A percentile compares a stretch with the other conserved stretches of the same genome.
Evolutionary conservation across 805 yeast genomes (phyloP).

Genomic region (Starmerella sirachaensis): DNA sequence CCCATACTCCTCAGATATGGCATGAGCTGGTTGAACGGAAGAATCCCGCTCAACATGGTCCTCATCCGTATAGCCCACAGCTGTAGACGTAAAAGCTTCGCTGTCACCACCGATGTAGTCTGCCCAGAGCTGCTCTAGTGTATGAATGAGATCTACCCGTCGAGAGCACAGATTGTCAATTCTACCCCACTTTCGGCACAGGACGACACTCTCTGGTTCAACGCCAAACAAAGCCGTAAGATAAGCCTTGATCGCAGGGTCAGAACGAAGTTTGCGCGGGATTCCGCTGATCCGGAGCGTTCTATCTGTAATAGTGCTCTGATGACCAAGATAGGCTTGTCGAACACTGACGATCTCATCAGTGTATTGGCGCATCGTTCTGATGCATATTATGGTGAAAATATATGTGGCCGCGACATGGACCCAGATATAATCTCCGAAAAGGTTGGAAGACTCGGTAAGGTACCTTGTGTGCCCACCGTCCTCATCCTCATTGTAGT

Average conservation of each 20-base stretch:
- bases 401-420: constrained; percentile 78
- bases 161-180: constrained; percentile 54
- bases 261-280: constrained; percentile 68
- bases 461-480: too few relatives aligned
- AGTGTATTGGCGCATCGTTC: constrained; percentile 45
- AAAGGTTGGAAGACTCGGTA: constrained; percentile 9
- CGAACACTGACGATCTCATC: constrained; percentile 61
- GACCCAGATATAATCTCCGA: constrained; percentile 53
- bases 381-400: constrained; percentile 50
- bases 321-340: constrained; percentile 71
- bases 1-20: constrained; percentile 1
- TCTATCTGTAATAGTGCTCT: constrained; percentile 80
- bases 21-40: not conserved
- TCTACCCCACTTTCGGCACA: constrained; percentile 78
- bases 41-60: too few relatives aligned
- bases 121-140: constrained; percentile 63
- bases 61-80: too few relatives aligned
- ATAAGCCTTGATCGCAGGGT: constrained; percentile 55
- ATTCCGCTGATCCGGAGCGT: constrained; percentile 82
- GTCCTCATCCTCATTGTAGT: constrained; percentile 1
- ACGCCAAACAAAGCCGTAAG: constrained; percentile 73
- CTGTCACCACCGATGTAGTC: constrained; percentile 51
- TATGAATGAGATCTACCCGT: constrained; percentile 41
- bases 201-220: constrained; percentile 58
- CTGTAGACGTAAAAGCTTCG: not conserved